Evolutionary conservation across 2,329 filamentous ascomycete species (phyloP), one percentile per base, ranked within the genome.

Genomic region (Fusarium subglutinans): DNA sequence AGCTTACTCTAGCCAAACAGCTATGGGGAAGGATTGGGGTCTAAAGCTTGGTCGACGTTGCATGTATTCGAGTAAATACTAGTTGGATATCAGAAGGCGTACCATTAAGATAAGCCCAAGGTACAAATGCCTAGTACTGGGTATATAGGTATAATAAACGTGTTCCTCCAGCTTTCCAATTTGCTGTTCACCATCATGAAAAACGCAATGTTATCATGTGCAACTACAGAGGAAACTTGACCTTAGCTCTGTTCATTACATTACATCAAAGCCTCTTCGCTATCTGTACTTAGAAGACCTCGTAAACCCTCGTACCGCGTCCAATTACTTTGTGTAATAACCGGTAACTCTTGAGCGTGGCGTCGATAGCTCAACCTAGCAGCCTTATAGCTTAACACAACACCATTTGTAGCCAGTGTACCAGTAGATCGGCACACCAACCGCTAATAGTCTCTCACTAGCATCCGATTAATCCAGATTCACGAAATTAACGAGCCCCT

Each of bases 291-390:
- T 20, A 4, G 6, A 35, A 10, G 24, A 24, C 24, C 6, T 54
- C 24, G 35, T 15, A n/a, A 38, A 18, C n/a, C 7, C 24, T 28
- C 18, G 24, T 38, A 38, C n/a, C 0, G 3, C 1, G 10, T 22
- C 51, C 20, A 38, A 38, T 51, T 33, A 26, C 3, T 12, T 15
- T 37, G 30, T 12, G 0, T 10, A 5, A 10, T 11, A 9, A 24
- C 47, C 5, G 8, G n/a, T 15, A 15, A 15, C 22, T 51, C 11
- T 9, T 6, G 17, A 26, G 3, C n/a, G 48, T 37, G 51, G 35
- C 51, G 51, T 54, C 14, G 2, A 54, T 54, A 22, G 35, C 24
- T 9, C 3, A 5, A 5, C 9, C 24, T 1, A 28, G 10, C 24
- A 37, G 51, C 51, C 35, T 28, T 54, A 38, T 54, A 28, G 35